These are phyloP conservation scores for Penicillium diatomitis DNA, from an alignment of 495 filamentous ascomycete genomes.

Conservation along the genomic window DNA sequence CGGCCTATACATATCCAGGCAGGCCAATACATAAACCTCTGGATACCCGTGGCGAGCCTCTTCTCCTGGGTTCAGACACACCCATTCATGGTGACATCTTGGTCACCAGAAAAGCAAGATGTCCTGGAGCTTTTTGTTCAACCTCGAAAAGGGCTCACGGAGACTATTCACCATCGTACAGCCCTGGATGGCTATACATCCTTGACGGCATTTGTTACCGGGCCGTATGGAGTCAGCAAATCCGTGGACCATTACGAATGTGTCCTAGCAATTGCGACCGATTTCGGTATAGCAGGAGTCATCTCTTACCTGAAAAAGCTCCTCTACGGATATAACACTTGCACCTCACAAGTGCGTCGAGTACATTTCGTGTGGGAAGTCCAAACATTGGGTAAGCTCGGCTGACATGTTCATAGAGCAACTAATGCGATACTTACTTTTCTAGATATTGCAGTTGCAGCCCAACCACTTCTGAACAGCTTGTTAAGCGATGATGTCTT, in stretches of 20 bases:
- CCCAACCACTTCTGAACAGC: constrained; percentile 8
- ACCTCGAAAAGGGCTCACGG: constrained; percentile 14
- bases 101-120: constrained; percentile 13
- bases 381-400: constrained; percentile 9
- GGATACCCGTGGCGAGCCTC: constrained; percentile 14
- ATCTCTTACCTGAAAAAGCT: constrained; percentile 23
- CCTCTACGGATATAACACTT: constrained; percentile 19
- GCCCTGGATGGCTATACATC: constrained; percentile 5
- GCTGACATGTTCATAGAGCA: not conserved
- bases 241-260: constrained; percentile 4
- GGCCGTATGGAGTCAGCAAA: constrained; percentile 14
- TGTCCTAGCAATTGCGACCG: constrained; percentile 5
- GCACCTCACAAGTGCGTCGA: constrained; percentile 6
- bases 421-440: not conserved
- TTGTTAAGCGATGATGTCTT: constrained; percentile 8
- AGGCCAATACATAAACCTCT: constrained; percentile 18
- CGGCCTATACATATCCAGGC: constrained; percentile 11
- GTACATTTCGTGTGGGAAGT: constrained; percentile 26
- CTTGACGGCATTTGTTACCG: constrained; percentile 6
- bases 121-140: constrained; percentile 15
- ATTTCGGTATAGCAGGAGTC: constrained; percentile 15
- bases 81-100: constrained; percentile 27
- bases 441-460: constrained; percentile 9
- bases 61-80: constrained; percentile 18
- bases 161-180: constrained; percentile 5